These are phyloP conservation scores for Luvunga scandens DNA, from an alignment of 345 rosid genomes.

Conservation along the genomic window DNA sequence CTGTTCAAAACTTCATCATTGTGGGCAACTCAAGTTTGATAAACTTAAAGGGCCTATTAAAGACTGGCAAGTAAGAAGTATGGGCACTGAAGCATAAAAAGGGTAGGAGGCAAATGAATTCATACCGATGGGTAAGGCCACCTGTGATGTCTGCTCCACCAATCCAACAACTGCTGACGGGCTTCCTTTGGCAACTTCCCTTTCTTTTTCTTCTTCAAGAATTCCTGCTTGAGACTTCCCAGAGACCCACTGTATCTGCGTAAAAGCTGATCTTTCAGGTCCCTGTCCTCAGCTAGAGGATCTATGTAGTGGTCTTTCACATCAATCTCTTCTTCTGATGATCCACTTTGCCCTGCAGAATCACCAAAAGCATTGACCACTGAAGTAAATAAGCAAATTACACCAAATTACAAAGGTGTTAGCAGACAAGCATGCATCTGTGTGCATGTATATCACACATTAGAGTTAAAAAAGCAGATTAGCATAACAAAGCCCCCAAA, in stretches of 20 bases:
- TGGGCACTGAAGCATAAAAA: background rate
- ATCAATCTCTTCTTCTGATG: constrained; percentile 78
- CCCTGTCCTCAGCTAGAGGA: constrained; percentile 92
- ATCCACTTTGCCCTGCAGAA: constrained; percentile 33
- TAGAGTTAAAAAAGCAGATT: background rate
- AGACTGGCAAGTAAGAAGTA: background rate
- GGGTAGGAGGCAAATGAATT: background rate
- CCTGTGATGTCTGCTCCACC: constrained; percentile 98
- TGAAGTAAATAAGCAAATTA: background rate
- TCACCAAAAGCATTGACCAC: background rate
- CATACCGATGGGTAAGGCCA: constrained; percentile 99
- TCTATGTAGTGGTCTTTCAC: constrained; percentile 56
- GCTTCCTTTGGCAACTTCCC: constrained; percentile 98
- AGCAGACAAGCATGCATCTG: background rate
- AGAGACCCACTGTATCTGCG: constrained; percentile 88
- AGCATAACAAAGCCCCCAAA: background rate
- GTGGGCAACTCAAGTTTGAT: no score
- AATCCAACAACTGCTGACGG: constrained; percentile 82
- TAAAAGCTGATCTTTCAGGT: constrained; percentile 85
- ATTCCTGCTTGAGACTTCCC: constrained; percentile 90
- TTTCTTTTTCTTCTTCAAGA: constrained; percentile 91
- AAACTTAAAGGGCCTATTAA: background rate
- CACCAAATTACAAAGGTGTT: background rate
- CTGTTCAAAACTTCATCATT: no score
- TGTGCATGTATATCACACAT: background rate